phyloP scores from a whole-genome alignment of 352 stramenopile genomes.

The Globisporangium polare region DNA sequence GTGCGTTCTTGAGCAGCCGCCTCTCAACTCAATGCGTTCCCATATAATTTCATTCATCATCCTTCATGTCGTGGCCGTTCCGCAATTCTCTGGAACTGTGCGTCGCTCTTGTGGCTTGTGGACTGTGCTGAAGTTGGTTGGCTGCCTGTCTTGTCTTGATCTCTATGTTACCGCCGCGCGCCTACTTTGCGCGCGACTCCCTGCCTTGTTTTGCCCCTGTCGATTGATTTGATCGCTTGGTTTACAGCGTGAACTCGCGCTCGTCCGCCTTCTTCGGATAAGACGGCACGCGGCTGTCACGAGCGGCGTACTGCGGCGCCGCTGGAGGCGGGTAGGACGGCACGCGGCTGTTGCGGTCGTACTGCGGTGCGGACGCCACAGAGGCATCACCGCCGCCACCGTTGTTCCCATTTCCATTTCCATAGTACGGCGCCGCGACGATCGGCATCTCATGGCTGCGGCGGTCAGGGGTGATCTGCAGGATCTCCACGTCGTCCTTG shows the following conservation, averaged over 20 bases:
- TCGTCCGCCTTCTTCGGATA: conserved; percentile 13
- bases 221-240: conserved; percentile 19
- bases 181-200: neutral
- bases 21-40: neutral
- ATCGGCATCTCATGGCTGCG: conserved; percentile 12
- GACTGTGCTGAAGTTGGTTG: too few species aligned
- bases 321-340: neutral
- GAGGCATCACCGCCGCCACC: too few species aligned
- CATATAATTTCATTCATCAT: conserved; percentile 2
- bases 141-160: neutral
- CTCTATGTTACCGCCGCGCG: conserved; percentile 7
- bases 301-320: conserved; percentile 5
- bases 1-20: neutral
- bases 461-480: conserved; percentile 21
- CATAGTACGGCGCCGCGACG: conserved; percentile 7
- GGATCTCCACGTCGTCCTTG: conserved; percentile 20
- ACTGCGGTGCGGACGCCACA: neutral
- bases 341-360: neutral
- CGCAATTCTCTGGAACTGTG: neutral
- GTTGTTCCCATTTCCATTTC: neutral
- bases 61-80: neutral
- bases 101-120: too few species aligned
- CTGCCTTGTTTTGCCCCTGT: neutral
- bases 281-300: conserved; percentile 12
- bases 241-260: conserved; percentile 22